Evolutionary conservation across 1,284 basidiomycete species (phyloP), one percentile per base, ranked within the genome.

Genomic region (Heterobasidion parviporum): DNA sequence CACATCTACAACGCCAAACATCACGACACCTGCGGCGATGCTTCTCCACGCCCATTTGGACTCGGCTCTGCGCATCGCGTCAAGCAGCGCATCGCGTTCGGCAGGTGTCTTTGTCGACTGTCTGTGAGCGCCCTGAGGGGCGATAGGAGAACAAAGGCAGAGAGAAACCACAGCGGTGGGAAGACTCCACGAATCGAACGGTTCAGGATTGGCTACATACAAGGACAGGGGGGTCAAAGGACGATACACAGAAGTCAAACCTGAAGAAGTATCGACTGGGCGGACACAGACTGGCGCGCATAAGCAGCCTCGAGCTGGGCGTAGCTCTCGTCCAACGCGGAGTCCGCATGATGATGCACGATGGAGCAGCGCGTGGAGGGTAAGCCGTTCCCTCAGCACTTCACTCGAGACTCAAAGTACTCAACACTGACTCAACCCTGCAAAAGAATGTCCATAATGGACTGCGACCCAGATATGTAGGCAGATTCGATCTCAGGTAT

Each of bases 211-310:
- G 18, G 18, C 18, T 18, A 18, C 18, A 18, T 2, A 18, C 18
- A 18, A 18, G 18, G 18, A n/a, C n/a, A 18, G 18, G 2, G 18
- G 18, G 18, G 2, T 18, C 18, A 35, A 46, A 41, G 33, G 9
- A 18, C 63, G 8, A 58, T 66, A 61, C 54, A 68, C 67, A 56
- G 62, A 67, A 69, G 32, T 67, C 68, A 49, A 65, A 67, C 58
- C 64, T 65, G 64, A 70, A 70, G 53, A 70, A 62, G 58, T 68
- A 66, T 64, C 65, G 67, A 10, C 38, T 63, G 60, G 8, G 49
- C 45, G 32, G 62, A 54, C 59, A 68, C 67, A 26, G 64, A 60
- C 1, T 65, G 67, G 0, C 63, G 63, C 35, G 63, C 64, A 15
- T 10, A 10, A 34, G 38, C 35, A 7, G 14, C n/a, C 32, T 33